A percentile compares a stretch with the other conserved stretches of the same genome.
Evolutionary conservation across 495 filamentous ascomycete genomes (phyloP).

Genomic region (Penicillium subrubescens): DNA sequence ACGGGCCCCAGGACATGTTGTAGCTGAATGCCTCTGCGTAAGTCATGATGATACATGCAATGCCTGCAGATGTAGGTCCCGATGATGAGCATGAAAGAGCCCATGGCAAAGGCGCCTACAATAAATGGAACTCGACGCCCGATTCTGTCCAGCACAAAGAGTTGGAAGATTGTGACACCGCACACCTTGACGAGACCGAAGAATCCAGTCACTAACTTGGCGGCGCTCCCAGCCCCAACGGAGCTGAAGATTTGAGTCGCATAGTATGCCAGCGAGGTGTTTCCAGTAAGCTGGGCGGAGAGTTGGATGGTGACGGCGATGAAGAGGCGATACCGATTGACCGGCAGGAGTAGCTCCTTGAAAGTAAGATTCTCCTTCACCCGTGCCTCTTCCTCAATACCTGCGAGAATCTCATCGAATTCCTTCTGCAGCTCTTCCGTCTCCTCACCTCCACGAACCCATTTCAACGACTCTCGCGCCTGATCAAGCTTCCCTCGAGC

Average conservation of each 20-base stretch:
- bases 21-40: slow-evolving; percentile 52
- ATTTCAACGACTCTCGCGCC: slow-evolving; percentile 21
- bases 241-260: slow-evolving; percentile 51
- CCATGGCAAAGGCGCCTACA: slow-evolving; percentile 52
- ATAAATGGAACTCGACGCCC: slow-evolving; percentile 57
- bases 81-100: slow-evolving; percentile 56
- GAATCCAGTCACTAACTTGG: slow-evolving; percentile 50
- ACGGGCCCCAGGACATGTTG: slow-evolving; percentile 42
- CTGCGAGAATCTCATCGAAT: slow-evolving; percentile 33
- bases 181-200: slow-evolving; percentile 52
- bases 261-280: slow-evolving; percentile 52
- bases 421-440: slow-evolving; percentile 39
- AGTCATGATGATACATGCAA: slow-evolving; percentile 53
- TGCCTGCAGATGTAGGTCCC: slow-evolving; percentile 38
- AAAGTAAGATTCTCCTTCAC: slow-evolving; percentile 42
- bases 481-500: slow-evolving; percentile 37
- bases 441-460: slow-evolving; percentile 30
- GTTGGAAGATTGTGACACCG: slow-evolving; percentile 43
- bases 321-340: slow-evolving; percentile 46
- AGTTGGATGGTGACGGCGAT: slow-evolving; percentile 47
- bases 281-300: slow-evolving; percentile 49
- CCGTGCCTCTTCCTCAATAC: slow-evolving; percentile 49
- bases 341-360: slow-evolving; percentile 44
- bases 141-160: slow-evolving; percentile 54
- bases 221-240: slow-evolving; percentile 43